These are phyloP conservation scores for Kingdonia uniflora DNA, from an alignment of 164 flowering plant species.

Conservation along the genomic window DNA sequence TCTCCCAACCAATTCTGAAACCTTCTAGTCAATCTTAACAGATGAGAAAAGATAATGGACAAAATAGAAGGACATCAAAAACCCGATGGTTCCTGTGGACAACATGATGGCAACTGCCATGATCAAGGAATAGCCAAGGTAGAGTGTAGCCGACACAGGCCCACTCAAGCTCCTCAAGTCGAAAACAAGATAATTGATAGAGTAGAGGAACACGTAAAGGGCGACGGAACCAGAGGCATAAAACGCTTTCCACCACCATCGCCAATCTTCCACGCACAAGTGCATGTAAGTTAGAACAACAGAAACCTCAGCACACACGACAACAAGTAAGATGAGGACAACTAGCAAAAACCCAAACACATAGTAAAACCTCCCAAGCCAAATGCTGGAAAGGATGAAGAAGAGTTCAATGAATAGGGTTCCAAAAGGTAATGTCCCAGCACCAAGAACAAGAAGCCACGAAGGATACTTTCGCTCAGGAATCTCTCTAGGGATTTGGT, in stretches of 20 bases:
- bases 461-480: slow-evolving; percentile 31
- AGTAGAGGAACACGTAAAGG: slow-evolving; percentile 27
- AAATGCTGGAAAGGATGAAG: slow-evolving; percentile 34
- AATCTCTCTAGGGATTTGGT: slow-evolving; percentile 33
- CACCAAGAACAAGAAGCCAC: slow-evolving; percentile 38
- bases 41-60: slow-evolving; percentile 36
- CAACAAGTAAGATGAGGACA: slow-evolving; percentile 25
- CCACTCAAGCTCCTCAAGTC: slow-evolving; percentile 30
- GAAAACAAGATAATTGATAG: slow-evolving; percentile 27
- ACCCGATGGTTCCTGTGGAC: slow-evolving; percentile 31
- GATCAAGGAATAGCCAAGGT: slow-evolving; percentile 26
- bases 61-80: slow-evolving; percentile 27
- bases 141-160: slow-evolving; percentile 28
- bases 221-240: slow-evolving; percentile 32
- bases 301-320: slow-evolving; percentile 34
- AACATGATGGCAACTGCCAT: slow-evolving; percentile 32
- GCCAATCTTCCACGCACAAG: slow-evolving; percentile 35
- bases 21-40: slow-evolving; percentile 23
- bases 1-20: too few species aligned
- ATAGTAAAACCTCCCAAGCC: slow-evolving; percentile 37
- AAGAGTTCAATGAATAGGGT: slow-evolving; percentile 34
- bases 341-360: slow-evolving; percentile 33
- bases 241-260: slow-evolving; percentile 44
- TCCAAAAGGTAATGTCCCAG: slow-evolving; percentile 37
- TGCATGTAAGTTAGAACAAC: slow-evolving; percentile 38